phyloP scores from a whole-genome alignment of 2,329 filamentous ascomycete genomes.

The Aspergillus pseudoviridinutans region DNA sequence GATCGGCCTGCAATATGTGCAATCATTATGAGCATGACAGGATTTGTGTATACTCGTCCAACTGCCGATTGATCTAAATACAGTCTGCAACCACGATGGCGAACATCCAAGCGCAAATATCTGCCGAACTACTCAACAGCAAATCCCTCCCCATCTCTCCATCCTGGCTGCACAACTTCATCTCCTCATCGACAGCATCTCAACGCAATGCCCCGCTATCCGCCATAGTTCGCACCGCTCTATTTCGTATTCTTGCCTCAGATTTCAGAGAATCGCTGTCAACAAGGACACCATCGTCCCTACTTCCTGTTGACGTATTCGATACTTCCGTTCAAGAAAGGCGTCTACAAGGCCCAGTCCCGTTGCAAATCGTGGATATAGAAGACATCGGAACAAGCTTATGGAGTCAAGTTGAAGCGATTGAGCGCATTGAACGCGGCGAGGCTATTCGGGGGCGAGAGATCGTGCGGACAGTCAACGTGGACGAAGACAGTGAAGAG shows the following conservation, averaged over 20 bases:
- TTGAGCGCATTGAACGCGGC: constrained; percentile 49
- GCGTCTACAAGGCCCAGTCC: constrained; percentile 57
- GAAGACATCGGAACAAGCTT: constrained; percentile 75
- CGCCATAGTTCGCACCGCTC: constrained; percentile 72
- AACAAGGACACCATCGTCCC: constrained; percentile 42
- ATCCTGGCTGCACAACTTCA: constrained; percentile 62
- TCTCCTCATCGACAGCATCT: constrained; percentile 51
- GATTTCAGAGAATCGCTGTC: constrained; percentile 65
- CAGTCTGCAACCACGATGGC: constrained; percentile 19
- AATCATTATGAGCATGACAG: not conserved
- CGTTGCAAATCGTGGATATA: constrained; percentile 80
- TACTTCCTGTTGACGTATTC: constrained; percentile 57
- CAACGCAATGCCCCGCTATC: constrained; percentile 58
- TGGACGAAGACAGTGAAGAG: constrained; percentile 46
- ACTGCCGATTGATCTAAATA: not conserved
- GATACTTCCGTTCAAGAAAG: constrained; percentile 53
- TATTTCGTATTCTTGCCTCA: constrained; percentile 72
- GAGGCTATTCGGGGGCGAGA: constrained; percentile 64
- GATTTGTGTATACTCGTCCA: not conserved
- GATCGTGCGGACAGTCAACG: constrained; percentile 68
- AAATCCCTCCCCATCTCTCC: constrained; percentile 54
- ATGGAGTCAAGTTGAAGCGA: constrained; percentile 83
- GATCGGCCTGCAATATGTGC: not conserved
- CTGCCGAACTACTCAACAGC: constrained; percentile 52
- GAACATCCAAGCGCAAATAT: constrained; percentile 33